Evolutionary conservation across 2,329 filamentous ascomycete species (phyloP), one percentile per base, ranked within the genome.

Genomic region (Pezicula neosporulosa): DNA sequence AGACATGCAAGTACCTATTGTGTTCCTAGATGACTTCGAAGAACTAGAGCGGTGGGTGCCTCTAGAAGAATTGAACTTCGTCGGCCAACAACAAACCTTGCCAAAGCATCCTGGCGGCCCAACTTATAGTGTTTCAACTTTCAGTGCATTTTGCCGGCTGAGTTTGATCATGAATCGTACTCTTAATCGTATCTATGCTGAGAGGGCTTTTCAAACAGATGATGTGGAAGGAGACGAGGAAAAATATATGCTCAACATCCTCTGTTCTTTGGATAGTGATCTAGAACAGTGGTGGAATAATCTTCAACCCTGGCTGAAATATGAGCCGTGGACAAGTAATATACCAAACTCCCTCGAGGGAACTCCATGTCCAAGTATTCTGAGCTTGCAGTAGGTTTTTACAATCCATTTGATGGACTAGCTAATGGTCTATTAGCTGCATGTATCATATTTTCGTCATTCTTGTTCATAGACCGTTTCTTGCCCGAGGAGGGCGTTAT

Each of bases 11-110:
- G 74, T 81, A 0, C 72, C 77, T 0, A 70, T 77, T 16, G 66
- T 69, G 6, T 77, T 78, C 21, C 63, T 72, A 1, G 77, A 80
- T 47, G 69, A 68, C 0, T 80, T 71, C 30, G 79, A 82, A 28
- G 79, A 82, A 55, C 65, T 78, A 0, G 77, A 82, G 48, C 66
- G 71, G 19, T 82, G 73, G 72, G 64, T 67, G n/a, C 75, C 74
- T 0, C 19, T 39, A 9, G 37, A 39, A 15, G 37, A 21, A 39
- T 21, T 39, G 15, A 39, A 33, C 7, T 75, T 77, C 53, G 67
- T 64, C 3, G 74, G 66, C 63, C 60, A 67, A 21, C 65, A 54
- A 2, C n/a, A 60, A 49, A 33, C 3, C 30, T 13, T 33, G 9
- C 46, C 54, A 49, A 56, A 52, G 43, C 70, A 68, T 47, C 52